phyloP scores from a whole-genome alignment of 768 basidiomycete species.

The Podaxis sp. region DNA sequence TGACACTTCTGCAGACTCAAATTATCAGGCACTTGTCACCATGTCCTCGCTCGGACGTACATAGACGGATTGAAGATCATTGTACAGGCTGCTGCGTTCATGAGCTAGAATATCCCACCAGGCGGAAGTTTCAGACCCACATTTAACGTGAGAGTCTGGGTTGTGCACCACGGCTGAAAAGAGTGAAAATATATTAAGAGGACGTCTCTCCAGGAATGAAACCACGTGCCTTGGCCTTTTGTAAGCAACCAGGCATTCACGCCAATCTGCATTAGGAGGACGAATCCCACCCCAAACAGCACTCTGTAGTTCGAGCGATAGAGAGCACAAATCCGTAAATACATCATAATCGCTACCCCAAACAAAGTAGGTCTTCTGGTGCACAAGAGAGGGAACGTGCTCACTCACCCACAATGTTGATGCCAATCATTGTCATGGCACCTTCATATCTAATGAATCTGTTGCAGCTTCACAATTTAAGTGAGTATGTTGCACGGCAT shows the following conservation, averaged over 20 bases:
- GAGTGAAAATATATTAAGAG: not conserved
- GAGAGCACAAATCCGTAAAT: slow-evolving; percentile 44
- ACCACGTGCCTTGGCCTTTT: slow-evolving; percentile 41
- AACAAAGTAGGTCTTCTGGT: not conserved
- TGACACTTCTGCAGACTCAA: slow-evolving; percentile 27
- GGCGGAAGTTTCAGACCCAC: slow-evolving; percentile 19
- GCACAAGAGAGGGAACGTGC: not conserved
- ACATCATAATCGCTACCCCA: slow-evolving; percentile 48
- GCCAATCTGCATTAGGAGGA: slow-evolving; percentile 43
- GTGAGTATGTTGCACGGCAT: not conserved
- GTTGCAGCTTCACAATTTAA: slow-evolving; percentile 31
- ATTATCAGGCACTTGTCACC: slow-evolving; percentile 15
- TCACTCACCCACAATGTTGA: slow-evolving; percentile 42
- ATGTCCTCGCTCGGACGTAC: slow-evolving; percentile 23
- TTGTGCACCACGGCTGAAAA: slow-evolving; percentile 38
- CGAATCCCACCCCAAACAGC: slow-evolving; percentile 24
- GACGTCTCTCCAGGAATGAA: not conserved
- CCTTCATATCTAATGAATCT: slow-evolving; percentile 53
- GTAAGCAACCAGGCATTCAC: slow-evolving; percentile 57
- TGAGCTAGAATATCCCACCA: not conserved
- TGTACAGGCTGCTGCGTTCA: slow-evolving; percentile 32
- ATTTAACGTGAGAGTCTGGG: slow-evolving; percentile 31
- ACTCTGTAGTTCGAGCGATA: slow-evolving; percentile 33
- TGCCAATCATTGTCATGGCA: slow-evolving; percentile 50
- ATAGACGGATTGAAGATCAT: slow-evolving; percentile 39